Percentiles rank a stretch among this genome's conserved stretches.
These are phyloP conservation scores for Sphaerulina populicola DNA, from an alignment of 2,329 filamentous ascomycete genomes.

Conservation along the genomic window DNA sequence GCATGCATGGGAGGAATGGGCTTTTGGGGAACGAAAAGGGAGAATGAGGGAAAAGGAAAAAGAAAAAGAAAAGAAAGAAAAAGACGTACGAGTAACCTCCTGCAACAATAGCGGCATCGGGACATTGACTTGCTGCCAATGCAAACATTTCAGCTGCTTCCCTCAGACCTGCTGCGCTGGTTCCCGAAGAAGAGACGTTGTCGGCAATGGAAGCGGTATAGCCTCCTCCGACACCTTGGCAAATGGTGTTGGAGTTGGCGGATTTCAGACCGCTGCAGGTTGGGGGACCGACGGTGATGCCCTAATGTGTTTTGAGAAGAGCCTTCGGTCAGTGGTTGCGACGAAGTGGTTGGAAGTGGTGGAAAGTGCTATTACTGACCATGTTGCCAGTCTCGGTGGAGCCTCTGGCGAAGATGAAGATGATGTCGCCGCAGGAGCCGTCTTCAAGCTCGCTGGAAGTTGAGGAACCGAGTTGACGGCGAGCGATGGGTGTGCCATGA, in stretches of 20 bases:
- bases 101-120: slow-evolving; percentile 24
- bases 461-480: slow-evolving; percentile 11
- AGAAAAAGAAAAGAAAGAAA: too few relatives aligned
- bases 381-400: slow-evolving; percentile 49
- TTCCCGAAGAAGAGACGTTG: slow-evolving; percentile 22
- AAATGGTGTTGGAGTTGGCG: slow-evolving; percentile 18
- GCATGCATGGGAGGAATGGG: too few relatives aligned
- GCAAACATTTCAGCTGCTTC: slow-evolving; percentile 23
- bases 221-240: slow-evolving; percentile 26
- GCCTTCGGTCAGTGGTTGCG: not conserved
- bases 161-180: slow-evolving; percentile 19
- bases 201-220: slow-evolving; percentile 19
- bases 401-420: slow-evolving; percentile 51
- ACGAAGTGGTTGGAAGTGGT: too few relatives aligned
- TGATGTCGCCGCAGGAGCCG: slow-evolving; percentile 41
- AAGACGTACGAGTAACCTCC: slow-evolving; percentile 23
- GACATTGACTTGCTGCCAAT: slow-evolving; percentile 24
- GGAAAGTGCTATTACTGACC: slow-evolving; percentile 21
- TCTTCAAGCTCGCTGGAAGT: slow-evolving; percentile 21
- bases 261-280: slow-evolving; percentile 25
- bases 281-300: slow-evolving; percentile 22
- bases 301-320: slow-evolving; percentile 8
- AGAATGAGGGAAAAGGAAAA: not conserved
- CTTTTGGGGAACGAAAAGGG: not conserved
- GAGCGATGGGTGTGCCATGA: slow-evolving; percentile 6